Base-by-base conservation (phyloP, 2,329 filamentous ascomycete species). In the Fusarium penzigii region DNA sequence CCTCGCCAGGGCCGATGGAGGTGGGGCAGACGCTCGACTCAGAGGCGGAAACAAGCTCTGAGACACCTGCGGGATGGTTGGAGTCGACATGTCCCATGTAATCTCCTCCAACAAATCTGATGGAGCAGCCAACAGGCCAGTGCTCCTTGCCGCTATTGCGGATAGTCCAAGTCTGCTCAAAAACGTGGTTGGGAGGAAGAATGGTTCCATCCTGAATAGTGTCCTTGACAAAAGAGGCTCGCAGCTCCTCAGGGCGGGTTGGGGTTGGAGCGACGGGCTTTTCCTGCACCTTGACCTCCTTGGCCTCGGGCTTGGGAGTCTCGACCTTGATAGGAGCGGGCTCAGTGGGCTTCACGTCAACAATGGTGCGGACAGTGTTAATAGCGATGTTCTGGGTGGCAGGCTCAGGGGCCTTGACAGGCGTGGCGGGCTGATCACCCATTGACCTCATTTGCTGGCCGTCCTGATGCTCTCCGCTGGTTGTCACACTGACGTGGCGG, bases 31-130 rank as follows among this genome's bases (percentile, higher is more conserved):
- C 81, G 47, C 91, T 94, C 68, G 90, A 96, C 77, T 94, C 88
- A 49, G 86, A 90, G 48, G 92, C 91, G 34, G 85, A 85, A 38
- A 86, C 82, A 52, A 97, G 85, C 62, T 92, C 86, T 39, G 82
- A 80, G 51, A 91, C 84, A 61, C 88, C 89, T n/a, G 88, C 86
- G 20, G 92, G 89, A 65, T 89, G 89, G 56, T 81, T 82, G 46
- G 88, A 85, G 70, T 96, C 90, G 49, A 96, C 82, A 61, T 92
- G 89, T 64, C 95, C 90, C 94, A 99, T 97, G 74, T 93, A 92
- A 71, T 97, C 93, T 46, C 94, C 94, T 52, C 93, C 92, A 53
- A 95, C 88, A 67, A 92, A 97, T 72, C 89, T 90, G 63, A 97
- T 89, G 51, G 87, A 88, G 78, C 91, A 96, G 56, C 92, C 94